These are phyloP conservation scores for Kwoniella europaea DNA, from an alignment of 768 basidiomycete species.

Conservation along the genomic window DNA sequence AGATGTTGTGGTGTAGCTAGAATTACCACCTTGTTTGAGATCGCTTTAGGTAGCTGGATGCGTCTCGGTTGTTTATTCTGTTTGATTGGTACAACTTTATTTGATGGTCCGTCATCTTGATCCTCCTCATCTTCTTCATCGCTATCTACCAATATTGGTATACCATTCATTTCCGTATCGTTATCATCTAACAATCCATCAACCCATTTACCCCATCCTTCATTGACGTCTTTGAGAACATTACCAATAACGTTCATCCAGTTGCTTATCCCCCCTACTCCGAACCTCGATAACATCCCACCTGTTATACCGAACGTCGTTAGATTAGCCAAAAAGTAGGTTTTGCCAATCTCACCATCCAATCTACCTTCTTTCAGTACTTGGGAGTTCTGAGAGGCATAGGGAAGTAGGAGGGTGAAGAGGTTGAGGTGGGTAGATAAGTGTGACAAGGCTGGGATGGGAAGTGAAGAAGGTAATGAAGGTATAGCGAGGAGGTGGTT, in stretches of 20 bases:
- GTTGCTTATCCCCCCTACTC: conserved; percentile 18
- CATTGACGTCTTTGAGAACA: conserved; percentile 33
- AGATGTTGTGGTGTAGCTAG: conserved; percentile 62
- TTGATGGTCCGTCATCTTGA: conserved; percentile 43
- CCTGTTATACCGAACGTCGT: conserved; percentile 54
- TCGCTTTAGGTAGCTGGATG: conserved; percentile 53
- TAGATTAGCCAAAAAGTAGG: conserved; percentile 72
- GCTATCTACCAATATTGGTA: conserved; percentile 22
- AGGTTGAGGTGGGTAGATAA: conserved; percentile 73
- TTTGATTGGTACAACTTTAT: conserved; percentile 60
- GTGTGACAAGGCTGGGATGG: conserved; percentile 65
- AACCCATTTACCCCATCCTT: conserved; percentile 55
- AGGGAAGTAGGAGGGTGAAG: conserved; percentile 52
- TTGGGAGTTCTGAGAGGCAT: conserved; percentile 29
- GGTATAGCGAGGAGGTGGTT: conserved; percentile 72
- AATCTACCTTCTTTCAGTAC: conserved; percentile 35
- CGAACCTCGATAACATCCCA: conserved; percentile 40
- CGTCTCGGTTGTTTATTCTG: conserved; percentile 61
- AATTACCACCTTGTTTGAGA: conserved; percentile 68
- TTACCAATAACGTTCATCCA: conserved; percentile 47
- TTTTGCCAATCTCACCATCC: conserved; percentile 44
- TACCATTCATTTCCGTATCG: conserved; percentile 19
- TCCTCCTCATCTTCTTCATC: conserved; percentile 43
- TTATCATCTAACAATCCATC: conserved; percentile 42
- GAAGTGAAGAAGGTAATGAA: conserved; percentile 73